Evolutionary conservation across 306 rosid genomes (phyloP).

Genomic region (Lablab purpureus): DNA sequence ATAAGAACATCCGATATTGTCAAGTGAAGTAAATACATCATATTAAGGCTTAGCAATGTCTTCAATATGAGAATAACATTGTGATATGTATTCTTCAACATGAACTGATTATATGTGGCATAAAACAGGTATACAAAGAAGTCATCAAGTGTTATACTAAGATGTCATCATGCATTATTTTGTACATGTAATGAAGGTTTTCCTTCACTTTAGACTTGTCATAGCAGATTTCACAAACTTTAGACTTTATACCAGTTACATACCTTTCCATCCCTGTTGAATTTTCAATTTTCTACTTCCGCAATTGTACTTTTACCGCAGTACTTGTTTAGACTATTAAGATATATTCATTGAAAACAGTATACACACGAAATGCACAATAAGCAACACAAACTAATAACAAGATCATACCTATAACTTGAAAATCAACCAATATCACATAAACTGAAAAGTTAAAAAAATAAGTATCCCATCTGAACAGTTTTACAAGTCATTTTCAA

Average conservation of each 20-base stretch:
- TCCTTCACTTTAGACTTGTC: slow-evolving; percentile 4
- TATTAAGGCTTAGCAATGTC: neutral
- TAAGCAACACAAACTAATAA: slow-evolving; percentile 22
- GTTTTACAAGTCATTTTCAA: neutral
- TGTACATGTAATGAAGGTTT: slow-evolving; percentile 19
- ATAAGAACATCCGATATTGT: slow-evolving; percentile 22
- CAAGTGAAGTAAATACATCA: neutral
- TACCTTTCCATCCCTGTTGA: slow-evolving; percentile 11
- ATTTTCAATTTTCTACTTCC: slow-evolving; percentile 21
- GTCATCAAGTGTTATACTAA: neutral
- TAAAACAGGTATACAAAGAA: slow-evolving; percentile 18
- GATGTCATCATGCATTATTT: neutral
- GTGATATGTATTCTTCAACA: neutral
- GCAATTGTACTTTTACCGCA: slow-evolving; percentile 14
- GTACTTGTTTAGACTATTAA: neutral
- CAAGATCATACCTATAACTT: slow-evolving; percentile 6
- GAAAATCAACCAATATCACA: neutral
- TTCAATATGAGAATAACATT: slow-evolving; percentile 11
- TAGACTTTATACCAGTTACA: slow-evolving; percentile 27
- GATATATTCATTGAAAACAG: slow-evolving; percentile 6
- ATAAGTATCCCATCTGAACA: slow-evolving; percentile 29
- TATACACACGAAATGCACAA: neutral
- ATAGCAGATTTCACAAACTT: neutral
- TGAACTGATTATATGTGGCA: neutral
- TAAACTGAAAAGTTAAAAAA: slow-evolving; percentile 24